Percentiles rank a stretch among this genome's conserved stretches.
phyloP scores from a whole-genome alignment of 176 grass and related monocot species.

The Zizania latifolia region DNA sequence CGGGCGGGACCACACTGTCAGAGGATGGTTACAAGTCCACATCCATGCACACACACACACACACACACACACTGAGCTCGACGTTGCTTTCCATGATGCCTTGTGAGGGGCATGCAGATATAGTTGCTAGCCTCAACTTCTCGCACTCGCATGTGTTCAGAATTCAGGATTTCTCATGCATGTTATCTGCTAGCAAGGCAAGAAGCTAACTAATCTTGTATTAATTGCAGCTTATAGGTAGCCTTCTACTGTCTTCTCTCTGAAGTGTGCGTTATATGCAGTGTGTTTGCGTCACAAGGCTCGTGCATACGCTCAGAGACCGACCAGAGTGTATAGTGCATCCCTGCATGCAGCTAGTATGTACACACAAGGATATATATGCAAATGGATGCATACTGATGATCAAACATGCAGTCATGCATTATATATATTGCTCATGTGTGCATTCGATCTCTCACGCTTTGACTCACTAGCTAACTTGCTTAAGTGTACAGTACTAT shows the following conservation, averaged over 20 bases:
- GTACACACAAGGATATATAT: too few relatives aligned
- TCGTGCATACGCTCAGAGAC: constrained; percentile 27
- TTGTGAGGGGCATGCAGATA: constrained; percentile 42
- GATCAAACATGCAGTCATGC: not conserved
- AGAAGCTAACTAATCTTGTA: not conserved
- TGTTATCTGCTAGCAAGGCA: not conserved
- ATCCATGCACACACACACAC: too few relatives aligned
- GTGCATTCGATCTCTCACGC: too few relatives aligned
- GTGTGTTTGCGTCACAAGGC: constrained; percentile 1
- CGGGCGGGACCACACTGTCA: constrained; percentile 23
- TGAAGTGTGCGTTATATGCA: constrained; percentile 16
- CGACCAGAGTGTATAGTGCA: not conserved
- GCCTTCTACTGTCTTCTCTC: too few relatives aligned
- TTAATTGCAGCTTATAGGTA: too few relatives aligned
- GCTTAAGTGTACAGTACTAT: too few relatives aligned
- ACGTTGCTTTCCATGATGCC: constrained; percentile 37
- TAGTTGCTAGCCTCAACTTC: constrained; percentile 7
- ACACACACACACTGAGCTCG: not conserved
- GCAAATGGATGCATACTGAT: not conserved
- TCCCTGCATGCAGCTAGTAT: constrained; percentile 22
- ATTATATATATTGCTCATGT: too few relatives aligned
- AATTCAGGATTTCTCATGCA: too few relatives aligned
- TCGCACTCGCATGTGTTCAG: constrained; percentile 3
- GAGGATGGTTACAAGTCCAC: constrained; percentile 40
- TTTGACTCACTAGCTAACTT: too few relatives aligned